phyloP scores from a whole-genome alignment of 2,329 filamentous ascomycete species.

The Colletotrichum sp. region DNA sequence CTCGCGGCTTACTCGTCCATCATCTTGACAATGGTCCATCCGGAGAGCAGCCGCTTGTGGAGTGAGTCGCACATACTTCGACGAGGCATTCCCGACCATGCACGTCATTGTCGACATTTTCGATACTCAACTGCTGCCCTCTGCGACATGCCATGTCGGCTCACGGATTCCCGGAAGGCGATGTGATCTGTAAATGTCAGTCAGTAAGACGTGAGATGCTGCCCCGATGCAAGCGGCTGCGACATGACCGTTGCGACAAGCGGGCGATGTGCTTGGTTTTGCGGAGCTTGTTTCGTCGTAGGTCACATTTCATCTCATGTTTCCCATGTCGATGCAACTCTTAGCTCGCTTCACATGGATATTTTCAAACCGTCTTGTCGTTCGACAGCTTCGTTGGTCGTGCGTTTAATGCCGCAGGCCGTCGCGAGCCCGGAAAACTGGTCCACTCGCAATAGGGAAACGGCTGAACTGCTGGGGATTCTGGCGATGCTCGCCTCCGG shows the following conservation, averaged over 20 bases:
- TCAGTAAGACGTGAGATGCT: background rate
- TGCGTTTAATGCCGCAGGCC: slow-evolving; percentile 20
- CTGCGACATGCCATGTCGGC: background rate
- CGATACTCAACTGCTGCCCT: background rate
- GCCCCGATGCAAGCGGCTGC: background rate
- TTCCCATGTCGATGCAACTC: slow-evolving; percentile 7
- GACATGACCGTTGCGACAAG: background rate
- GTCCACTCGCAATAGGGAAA: background rate
- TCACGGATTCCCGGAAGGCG: background rate
- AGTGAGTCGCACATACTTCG: background rate
- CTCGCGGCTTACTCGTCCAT: background rate
- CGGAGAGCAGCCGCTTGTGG: background rate
- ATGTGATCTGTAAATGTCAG: background rate
- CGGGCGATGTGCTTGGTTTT: background rate
- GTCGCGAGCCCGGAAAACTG: background rate
- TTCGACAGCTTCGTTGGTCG: slow-evolving; percentile 19
- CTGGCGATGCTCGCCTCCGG: background rate
- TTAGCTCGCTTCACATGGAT: slow-evolving; percentile 14
- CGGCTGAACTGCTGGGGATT: background rate
- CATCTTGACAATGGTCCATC: background rate
- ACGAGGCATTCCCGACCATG: background rate
- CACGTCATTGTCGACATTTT: background rate
- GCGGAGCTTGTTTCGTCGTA: slow-evolving; percentile 12
- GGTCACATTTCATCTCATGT: slow-evolving; percentile 15
- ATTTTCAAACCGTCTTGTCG: slow-evolving; percentile 17